Evolutionary conservation across 192 early-diverging fungal species (phyloP).

Genomic region (Hyaloraphidium curvatum): DNA sequence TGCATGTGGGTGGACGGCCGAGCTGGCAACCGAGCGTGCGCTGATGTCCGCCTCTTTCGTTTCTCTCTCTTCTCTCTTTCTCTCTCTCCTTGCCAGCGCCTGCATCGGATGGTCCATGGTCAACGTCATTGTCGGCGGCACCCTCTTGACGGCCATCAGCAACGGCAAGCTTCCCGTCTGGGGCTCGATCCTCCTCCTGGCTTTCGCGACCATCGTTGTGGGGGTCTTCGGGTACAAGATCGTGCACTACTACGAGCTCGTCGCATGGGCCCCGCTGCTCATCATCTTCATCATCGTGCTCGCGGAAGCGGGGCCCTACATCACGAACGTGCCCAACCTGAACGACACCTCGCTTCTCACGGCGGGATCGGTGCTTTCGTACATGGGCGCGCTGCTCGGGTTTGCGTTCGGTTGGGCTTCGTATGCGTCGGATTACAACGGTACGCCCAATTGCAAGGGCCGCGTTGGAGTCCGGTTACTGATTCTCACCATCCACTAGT

Average conservation of each 20-base stretch:
- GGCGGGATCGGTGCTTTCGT: background rate
- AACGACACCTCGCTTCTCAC: background rate
- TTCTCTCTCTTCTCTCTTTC: background rate
- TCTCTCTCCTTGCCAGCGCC: conserved; percentile 3
- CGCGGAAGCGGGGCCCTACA: conserved; percentile 2
- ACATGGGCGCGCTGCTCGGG: background rate
- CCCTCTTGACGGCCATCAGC: conserved; percentile 8
- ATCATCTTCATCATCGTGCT: background rate
- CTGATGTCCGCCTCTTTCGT: background rate
- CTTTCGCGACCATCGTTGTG: conserved; percentile 10
- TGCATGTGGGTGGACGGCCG: background rate
- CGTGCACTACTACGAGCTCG: conserved; percentile 12
- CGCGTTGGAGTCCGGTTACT: background rate
- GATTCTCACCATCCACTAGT: background rate
- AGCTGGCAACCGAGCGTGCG: background rate
- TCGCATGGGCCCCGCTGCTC: background rate
- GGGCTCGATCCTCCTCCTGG: conserved; percentile 13
- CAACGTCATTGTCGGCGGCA: conserved; percentile 15
- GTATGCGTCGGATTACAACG: background rate
- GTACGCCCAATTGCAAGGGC: background rate
- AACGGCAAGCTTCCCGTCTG: background rate
- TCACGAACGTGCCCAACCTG: background rate
- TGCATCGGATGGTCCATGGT: conserved; percentile 13
- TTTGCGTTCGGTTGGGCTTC: background rate
- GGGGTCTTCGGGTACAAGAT: conserved; percentile 16